Evolutionary conservation across 768 basidiomycete genomes (phyloP).

Genomic region (Lentinula boryana): DNA sequence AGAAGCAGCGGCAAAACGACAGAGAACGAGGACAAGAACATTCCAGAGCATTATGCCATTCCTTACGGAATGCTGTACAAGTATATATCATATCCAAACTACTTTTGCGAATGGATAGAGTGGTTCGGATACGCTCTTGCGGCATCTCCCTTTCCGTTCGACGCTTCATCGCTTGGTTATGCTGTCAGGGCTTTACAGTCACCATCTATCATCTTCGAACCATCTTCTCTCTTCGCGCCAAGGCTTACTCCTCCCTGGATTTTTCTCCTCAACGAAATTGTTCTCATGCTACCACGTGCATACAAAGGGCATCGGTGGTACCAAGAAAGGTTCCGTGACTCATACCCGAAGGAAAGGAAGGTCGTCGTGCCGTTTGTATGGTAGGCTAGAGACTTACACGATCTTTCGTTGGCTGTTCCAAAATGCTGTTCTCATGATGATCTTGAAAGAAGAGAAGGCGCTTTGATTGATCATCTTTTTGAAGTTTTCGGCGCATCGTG

Average conservation of each 20-base stretch:
- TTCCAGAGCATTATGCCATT: constrained; percentile 63
- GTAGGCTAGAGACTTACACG: constrained; percentile 19
- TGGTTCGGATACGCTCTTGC: constrained; percentile 88
- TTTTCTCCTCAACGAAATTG: constrained; percentile 69
- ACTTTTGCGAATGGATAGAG: constrained; percentile 93
- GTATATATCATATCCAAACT: constrained; percentile 88
- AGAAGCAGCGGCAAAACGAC: constrained; percentile 11
- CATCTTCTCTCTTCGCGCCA: constrained; percentile 30
- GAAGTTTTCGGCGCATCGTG: not conserved
- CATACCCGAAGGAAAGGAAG: constrained; percentile 74
- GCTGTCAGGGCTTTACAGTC: not conserved
- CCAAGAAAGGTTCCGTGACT: constrained; percentile 58
- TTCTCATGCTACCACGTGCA: constrained; percentile 78
- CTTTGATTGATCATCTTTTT: not conserved
- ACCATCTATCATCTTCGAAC: constrained; percentile 16
- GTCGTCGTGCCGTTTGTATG: constrained; percentile 77
- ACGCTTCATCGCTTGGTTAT: constrained; percentile 8
- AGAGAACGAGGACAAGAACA: constrained; percentile 15
- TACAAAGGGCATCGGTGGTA: constrained; percentile 87
- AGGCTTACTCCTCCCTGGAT: constrained; percentile 68
- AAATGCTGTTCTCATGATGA: not conserved
- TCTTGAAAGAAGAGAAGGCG: not conserved
- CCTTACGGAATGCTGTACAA: constrained; percentile 74
- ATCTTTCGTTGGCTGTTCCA: not conserved
- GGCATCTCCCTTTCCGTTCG: constrained; percentile 44